These are phyloP conservation scores for Extremus antarcticus DNA, from an alignment of 495 filamentous ascomycete genomes.

Conservation along the genomic window DNA sequence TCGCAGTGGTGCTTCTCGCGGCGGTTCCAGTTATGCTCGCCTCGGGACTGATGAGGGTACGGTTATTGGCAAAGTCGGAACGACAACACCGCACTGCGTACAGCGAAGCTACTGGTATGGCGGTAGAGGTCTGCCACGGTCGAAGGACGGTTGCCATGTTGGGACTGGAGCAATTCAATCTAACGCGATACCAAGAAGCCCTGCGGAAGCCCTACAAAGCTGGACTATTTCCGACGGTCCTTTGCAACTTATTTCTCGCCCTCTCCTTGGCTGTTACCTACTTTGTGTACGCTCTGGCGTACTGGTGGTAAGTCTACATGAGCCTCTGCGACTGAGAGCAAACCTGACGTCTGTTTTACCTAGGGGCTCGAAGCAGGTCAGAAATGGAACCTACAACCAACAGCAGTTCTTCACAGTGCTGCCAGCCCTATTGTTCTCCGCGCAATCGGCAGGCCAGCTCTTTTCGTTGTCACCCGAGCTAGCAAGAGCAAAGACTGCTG, in stretches of 20 bases:
- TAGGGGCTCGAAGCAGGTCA: slow-evolving; percentile 21
- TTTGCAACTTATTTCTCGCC: slow-evolving; percentile 32
- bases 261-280: slow-evolving; percentile 35
- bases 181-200: slow-evolving; percentile 37
- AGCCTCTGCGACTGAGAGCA: neutral
- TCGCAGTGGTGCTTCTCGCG: slow-evolving; percentile 22
- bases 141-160: slow-evolving; percentile 49
- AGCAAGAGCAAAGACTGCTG: slow-evolving; percentile 19
- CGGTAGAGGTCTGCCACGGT: slow-evolving; percentile 45
- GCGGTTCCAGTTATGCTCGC: slow-evolving; percentile 24
- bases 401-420: slow-evolving; percentile 26
- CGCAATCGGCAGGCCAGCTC: slow-evolving; percentile 24
- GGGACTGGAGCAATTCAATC: slow-evolving; percentile 40
- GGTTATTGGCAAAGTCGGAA: slow-evolving; percentile 38
- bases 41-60: slow-evolving; percentile 19
- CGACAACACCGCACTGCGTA: slow-evolving; percentile 50
- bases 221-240: slow-evolving; percentile 29
- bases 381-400: slow-evolving; percentile 17
- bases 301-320: slow-evolving; percentile 19
- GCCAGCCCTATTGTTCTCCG: slow-evolving; percentile 26
- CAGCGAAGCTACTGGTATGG: slow-evolving; percentile 42
- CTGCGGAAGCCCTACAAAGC: slow-evolving; percentile 33
- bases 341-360: neutral
- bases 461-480: slow-evolving; percentile 26
- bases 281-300: slow-evolving; percentile 29